These are phyloP conservation scores for Physaria fendleri DNA, from an alignment of 345 rosid genomes.

Conservation along the genomic window DNA sequence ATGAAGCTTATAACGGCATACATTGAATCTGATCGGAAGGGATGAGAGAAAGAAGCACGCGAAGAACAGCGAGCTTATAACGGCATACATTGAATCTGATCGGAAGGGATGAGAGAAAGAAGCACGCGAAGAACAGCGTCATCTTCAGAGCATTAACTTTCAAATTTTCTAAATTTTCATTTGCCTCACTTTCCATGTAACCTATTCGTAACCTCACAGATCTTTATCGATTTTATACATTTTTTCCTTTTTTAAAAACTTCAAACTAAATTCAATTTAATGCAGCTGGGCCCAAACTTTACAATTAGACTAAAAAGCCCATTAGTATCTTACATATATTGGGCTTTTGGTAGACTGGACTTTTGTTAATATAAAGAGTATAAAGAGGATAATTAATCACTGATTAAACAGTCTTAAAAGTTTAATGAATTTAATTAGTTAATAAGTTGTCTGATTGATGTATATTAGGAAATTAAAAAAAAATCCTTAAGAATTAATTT, in stretches of 20 bases:
- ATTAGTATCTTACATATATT: background rate
- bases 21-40: background rate
- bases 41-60: conserved; percentile 7
- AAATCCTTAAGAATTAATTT: no score
- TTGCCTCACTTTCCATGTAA: background rate
- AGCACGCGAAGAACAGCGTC: conserved; percentile 3
- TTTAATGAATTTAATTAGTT: no score
- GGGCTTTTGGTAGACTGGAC: no score
- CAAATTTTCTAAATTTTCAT: background rate
- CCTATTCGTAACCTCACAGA: background rate
- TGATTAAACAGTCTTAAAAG: no score
- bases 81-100: background rate
- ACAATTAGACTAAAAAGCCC: background rate
- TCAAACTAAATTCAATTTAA: background rate
- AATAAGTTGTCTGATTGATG: no score
- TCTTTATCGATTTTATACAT: background rate
- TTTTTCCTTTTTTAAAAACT: background rate
- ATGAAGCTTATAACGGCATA: background rate
- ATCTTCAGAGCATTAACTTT: background rate
- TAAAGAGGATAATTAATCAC: no score
- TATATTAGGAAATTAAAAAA: no score
- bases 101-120: conserved; percentile 1
- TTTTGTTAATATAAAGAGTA: no score
- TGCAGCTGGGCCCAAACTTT: background rate
- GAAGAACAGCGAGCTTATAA: conserved; percentile 2